Conservation (phyloP, 1,284 basidiomycete genomes). For the Microbotryum silenes-acaulis region DNA sequence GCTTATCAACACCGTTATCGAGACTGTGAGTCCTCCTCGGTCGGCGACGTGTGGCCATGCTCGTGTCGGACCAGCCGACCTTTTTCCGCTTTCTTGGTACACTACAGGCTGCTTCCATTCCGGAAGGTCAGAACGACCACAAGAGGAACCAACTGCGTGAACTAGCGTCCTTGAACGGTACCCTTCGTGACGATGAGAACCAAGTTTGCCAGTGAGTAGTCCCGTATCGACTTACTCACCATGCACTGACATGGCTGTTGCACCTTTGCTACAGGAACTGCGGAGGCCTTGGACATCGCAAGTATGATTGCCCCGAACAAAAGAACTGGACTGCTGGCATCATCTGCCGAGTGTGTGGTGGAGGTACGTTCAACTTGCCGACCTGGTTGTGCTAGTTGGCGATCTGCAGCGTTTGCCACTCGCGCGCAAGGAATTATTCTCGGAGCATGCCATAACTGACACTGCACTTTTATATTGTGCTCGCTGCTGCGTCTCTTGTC, state of each 20-base stretch:
- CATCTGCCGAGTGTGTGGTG: constrained; percentile 92
- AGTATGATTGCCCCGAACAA: constrained; percentile 95
- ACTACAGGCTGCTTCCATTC: constrained; percentile 84
- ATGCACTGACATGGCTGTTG: constrained; percentile 35
- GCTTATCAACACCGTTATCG: constrained; percentile 96
- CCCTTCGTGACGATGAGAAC: constrained; percentile 97
- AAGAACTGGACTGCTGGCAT: constrained; percentile 88
- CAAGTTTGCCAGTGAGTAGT: constrained; percentile 85
- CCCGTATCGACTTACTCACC: constrained; percentile 38
- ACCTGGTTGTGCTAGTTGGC: too few species aligned
- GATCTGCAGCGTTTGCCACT: too few species aligned
- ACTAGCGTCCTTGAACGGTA: constrained; percentile 94
- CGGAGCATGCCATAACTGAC: too few species aligned
- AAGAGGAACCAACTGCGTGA: constrained; percentile 98
- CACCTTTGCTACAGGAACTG: constrained; percentile 11
- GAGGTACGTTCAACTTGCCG: constrained; percentile 45
- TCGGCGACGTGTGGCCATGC: not conserved
- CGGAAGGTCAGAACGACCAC: constrained; percentile 98
- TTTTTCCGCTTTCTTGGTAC: not conserved
- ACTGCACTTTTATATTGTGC: too few species aligned
- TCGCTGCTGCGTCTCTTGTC: not conserved
- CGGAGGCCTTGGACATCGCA: constrained; percentile 54
- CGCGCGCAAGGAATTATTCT: too few species aligned
- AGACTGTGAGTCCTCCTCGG: constrained; percentile 61
- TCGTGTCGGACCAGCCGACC: constrained; percentile 18